phyloP scores from a whole-genome alignment of 1,284 basidiomycete species.

The Wallemia ichthyophaga region DNA sequence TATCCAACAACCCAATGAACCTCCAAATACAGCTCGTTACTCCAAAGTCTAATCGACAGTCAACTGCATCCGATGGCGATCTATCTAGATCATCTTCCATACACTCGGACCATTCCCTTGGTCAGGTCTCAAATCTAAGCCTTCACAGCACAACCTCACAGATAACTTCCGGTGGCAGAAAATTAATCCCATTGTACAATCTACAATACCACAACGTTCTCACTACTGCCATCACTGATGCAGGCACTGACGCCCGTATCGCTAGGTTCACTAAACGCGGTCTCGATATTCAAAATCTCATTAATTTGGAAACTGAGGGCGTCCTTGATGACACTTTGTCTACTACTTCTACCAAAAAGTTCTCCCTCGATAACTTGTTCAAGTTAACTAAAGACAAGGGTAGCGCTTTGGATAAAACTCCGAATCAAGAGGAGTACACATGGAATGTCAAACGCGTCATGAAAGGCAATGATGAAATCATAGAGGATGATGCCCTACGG shows the following conservation, averaged over 20 bases:
- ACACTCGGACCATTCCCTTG: neutral
- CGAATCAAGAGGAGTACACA: neutral
- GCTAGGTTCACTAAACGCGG: conserved; percentile 64
- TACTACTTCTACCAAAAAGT: neutral
- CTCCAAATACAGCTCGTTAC: conserved; percentile 67
- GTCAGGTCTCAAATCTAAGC: neutral
- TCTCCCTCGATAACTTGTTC: neutral
- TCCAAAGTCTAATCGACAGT: conserved; percentile 2
- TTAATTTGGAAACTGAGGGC: conserved; percentile 10
- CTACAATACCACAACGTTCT: conserved; percentile 74
- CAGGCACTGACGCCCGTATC: conserved; percentile 72
- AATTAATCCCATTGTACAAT: conserved; percentile 79
- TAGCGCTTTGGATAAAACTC: neutral
- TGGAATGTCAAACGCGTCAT: neutral
- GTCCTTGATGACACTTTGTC: neutral
- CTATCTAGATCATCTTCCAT: neutral
- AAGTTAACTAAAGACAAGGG: neutral
- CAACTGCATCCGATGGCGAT: neutral
- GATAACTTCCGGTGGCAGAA: conserved; percentile 25
- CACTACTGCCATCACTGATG: conserved; percentile 59
- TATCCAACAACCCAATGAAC: conserved; percentile 60
- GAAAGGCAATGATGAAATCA: neutral
- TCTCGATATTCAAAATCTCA: conserved; percentile 16
- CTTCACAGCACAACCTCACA: neutral
- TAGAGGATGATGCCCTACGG: neutral